Conservation (phyloP, 1,284 basidiomycete species). For the Ceratobasidium sp. region DNA sequence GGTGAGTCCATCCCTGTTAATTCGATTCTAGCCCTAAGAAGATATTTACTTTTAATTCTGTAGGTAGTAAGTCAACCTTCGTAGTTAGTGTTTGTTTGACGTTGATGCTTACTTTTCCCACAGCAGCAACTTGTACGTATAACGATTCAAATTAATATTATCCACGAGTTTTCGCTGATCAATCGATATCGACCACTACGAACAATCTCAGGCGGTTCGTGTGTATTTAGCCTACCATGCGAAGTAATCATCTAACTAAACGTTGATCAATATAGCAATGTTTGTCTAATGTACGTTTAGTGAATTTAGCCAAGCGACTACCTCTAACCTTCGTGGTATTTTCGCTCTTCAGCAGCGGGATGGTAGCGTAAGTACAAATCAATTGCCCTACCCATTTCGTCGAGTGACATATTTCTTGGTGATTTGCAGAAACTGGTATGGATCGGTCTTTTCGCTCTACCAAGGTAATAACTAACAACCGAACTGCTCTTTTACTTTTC, state of each 20-base stretch:
- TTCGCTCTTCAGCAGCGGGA: not conserved
- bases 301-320: not conserved
- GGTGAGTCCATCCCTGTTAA: not conserved
- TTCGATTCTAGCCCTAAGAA: not conserved
- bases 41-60: not conserved
- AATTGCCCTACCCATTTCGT: not conserved
- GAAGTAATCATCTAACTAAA: not conserved
- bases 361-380: not conserved
- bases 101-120: not conserved
- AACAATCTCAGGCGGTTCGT: not conserved
- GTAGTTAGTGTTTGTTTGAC: not conserved
- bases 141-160: not conserved
- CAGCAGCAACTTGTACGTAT: constrained; percentile 17
- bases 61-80: not conserved
- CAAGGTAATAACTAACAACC: not conserved
- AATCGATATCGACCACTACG: no score
- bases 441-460: not conserved
- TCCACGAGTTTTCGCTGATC: no score
- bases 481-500: not conserved
- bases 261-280: not conserved
- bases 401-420: not conserved
- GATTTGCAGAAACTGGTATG: not conserved
- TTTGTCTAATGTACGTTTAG: not conserved
- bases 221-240: not conserved
- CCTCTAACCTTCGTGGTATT: not conserved